phyloP scores from a whole-genome alignment of 768 basidiomycete species.

The Trichaptum fuscoviolaceum region DNA sequence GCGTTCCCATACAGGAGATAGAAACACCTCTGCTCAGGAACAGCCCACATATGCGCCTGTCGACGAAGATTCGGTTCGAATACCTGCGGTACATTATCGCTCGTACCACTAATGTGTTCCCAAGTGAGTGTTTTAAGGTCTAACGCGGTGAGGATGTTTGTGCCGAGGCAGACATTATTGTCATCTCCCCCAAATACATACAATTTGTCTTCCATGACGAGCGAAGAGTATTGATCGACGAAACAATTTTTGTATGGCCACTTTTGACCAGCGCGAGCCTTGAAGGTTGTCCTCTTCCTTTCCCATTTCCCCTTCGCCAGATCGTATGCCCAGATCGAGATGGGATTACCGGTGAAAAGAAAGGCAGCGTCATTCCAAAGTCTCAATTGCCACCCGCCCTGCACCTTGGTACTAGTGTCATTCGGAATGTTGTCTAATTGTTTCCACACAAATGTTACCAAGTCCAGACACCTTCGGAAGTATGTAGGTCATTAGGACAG shows the following conservation, averaged over 20 bases:
- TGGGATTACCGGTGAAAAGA: conserved; percentile 28
- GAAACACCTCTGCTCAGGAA: conserved; percentile 22
- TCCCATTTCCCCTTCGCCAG: conserved; percentile 31
- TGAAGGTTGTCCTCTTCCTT: conserved; percentile 22
- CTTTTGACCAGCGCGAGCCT: conserved; percentile 11
- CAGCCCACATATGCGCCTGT: conserved; percentile 31
- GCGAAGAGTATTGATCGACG: conserved; percentile 14
- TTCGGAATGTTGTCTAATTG: conserved; percentile 17
- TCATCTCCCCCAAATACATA: conserved; percentile 36
- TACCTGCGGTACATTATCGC: conserved; percentile 15
- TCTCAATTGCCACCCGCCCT: conserved; percentile 11
- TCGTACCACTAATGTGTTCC: conserved; percentile 21
- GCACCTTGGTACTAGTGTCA: conserved; percentile 9
- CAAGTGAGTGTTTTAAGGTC: conserved; percentile 30
- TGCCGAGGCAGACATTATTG: conserved; percentile 24
- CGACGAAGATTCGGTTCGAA: conserved; percentile 30
- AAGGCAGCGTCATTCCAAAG: conserved; percentile 29
- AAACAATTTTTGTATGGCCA: conserved; percentile 12
- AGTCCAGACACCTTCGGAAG: conserved; percentile 18
- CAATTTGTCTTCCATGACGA: conserved; percentile 24
- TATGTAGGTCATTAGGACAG: background rate
- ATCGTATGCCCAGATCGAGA: conserved; percentile 30
- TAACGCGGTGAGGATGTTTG: conserved; percentile 33
- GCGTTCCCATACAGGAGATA: conserved; percentile 32
- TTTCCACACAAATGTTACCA: conserved; percentile 9